Base-by-base conservation (phyloP, 495 filamentous ascomycete species). In the Xylaria nigripes region DNA sequence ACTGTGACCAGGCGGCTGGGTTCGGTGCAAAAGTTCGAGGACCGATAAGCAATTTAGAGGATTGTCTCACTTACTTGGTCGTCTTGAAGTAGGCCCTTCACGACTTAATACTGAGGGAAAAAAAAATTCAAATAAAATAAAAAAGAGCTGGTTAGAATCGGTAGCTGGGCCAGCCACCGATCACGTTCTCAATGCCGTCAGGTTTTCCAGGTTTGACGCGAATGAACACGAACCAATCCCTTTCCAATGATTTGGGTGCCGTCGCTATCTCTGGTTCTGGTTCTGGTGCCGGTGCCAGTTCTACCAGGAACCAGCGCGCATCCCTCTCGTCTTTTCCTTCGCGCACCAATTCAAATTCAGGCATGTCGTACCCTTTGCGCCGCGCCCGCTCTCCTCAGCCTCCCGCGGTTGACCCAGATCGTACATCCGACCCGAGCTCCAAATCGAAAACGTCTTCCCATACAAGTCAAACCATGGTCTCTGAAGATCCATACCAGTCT, bases 271-370 rank as follows among this genome's bases (percentile, higher is more conserved):
- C 23, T 45, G 43, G 43, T 15, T 45, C 43, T 5, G 43, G 43
- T 10, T 19, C 23, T 24, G 43, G 43, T 19, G 5, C 19, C 19
- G 41, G 41, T 8, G 41, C 8, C 16, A 16, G 22, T 15, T 24
- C 50, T 5, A 18, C 36, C 27, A 42, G 47, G 3, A 53, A 56
- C 50, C 61, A 61, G 34, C 61, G 64, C 54, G 27, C 56, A 46
- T 84, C 82, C 24, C 70, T 84, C 30, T 80, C 81, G 10, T 83
- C 81, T 30, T 81, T 84, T 61, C 77, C 81, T 25, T 79, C 76
- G 27, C 69, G 80, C 34, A 76, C 76, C 4, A 70, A 71, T 40
- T 80, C 76, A 30, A 68, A 51, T 71, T 72, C 44, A 74, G 70
- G 47, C 69, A 71, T 62, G 67, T 49, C 70, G 27, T 71, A 71